These are phyloP conservation scores for Fusarium setosum DNA, from an alignment of 2,329 filamentous ascomycete genomes.

Conservation along the genomic window DNA sequence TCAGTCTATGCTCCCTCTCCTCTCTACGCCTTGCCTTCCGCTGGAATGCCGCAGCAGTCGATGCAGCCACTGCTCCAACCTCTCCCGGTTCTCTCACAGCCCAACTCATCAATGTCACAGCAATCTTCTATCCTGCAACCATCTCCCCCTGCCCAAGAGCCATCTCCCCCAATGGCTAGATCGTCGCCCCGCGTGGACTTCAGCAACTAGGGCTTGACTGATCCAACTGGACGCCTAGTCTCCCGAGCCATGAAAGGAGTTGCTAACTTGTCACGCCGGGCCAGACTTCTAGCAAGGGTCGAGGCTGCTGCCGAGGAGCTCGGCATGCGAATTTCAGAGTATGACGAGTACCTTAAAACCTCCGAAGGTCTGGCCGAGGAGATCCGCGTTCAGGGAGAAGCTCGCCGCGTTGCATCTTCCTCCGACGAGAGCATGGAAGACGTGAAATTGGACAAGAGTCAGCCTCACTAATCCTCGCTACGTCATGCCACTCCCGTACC, in stretches of 20 bases:
- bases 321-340: conserved; percentile 63
- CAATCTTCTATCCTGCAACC: not conserved
- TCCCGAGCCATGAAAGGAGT: conserved; percentile 59
- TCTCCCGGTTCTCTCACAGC: not conserved
- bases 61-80: not conserved
- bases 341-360: conserved; percentile 55
- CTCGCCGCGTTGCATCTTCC: conserved; percentile 19
- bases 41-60: conserved; percentile 9
- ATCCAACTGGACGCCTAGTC: conserved; percentile 38
- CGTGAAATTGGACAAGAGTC: not conserved
- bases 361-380: conserved; percentile 43
- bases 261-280: conserved; percentile 54
- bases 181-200: conserved; percentile 44
- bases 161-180: conserved; percentile 35
- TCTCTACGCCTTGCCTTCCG: not conserved
- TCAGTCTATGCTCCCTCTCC: conserved; percentile 16
- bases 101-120: not conserved
- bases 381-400: conserved; percentile 28
- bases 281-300: conserved; percentile 62
- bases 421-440: conserved; percentile 24
- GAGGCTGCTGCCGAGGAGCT: conserved; percentile 66
- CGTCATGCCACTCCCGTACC: not conserved
- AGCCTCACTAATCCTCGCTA: conserved; percentile 7
- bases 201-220: conserved; percentile 48
- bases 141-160: conserved; percentile 8